Conservation (phyloP, 306 rosid species). For the Carpinus fangiana region DNA sequence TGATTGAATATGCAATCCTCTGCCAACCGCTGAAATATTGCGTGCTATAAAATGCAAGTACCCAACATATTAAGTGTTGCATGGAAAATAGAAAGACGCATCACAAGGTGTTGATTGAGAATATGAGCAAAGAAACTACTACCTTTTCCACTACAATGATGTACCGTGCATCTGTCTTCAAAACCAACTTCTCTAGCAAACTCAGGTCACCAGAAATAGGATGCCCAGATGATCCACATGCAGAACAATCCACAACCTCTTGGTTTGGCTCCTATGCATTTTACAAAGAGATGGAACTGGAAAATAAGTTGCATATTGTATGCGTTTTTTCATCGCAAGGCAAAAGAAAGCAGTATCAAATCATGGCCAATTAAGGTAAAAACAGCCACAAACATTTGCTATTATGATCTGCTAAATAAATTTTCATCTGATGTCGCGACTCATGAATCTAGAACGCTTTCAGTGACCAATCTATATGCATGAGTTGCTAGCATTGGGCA, state of each 20-base stretch:
- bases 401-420: not conserved
- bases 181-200: conserved; percentile 47
- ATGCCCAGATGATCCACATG: conserved; percentile 77
- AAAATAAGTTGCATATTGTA: conserved; percentile 10
- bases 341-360: not conserved
- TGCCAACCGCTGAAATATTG: conserved; percentile 74
- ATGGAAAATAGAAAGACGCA: not conserved
- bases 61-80: conserved; percentile 7
- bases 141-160: conserved; percentile 87
- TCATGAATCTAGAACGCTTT: not conserved
- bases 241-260: conserved; percentile 70
- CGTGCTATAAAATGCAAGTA: conserved; percentile 58
- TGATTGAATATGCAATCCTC: conserved; percentile 80
- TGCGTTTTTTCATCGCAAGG: conserved; percentile 17
- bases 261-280: conserved; percentile 66
- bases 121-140: conserved; percentile 25
- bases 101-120: not conserved
- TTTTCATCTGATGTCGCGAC: not conserved
- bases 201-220: conserved; percentile 74
- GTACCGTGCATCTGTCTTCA: conserved; percentile 80
- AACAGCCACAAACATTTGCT: not conserved
- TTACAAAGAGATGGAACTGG: not conserved
- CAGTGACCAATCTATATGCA: not conserved
- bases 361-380: not conserved
- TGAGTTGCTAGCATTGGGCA: not conserved